Conservation (phyloP, 2,329 filamentous ascomycete genomes). For the Exophiala viscosa region DNA sequence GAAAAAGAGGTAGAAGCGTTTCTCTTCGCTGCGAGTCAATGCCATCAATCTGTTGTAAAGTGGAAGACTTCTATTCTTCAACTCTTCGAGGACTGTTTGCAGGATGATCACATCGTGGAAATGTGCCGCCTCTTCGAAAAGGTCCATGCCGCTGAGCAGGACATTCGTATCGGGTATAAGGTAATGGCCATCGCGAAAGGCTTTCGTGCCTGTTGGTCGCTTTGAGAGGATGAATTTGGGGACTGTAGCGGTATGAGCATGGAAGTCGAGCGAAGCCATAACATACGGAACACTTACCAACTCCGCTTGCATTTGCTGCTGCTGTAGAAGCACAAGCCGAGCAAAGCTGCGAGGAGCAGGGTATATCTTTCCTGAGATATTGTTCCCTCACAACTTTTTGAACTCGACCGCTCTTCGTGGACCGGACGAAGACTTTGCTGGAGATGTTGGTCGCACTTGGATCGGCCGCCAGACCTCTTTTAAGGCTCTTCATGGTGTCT, state of each 20-base stretch:
- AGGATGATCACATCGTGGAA: constrained; percentile 97
- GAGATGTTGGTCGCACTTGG: constrained; percentile 69
- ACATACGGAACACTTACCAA: constrained; percentile 51
- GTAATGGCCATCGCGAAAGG: constrained; percentile 85
- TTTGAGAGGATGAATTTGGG: constrained; percentile 84
- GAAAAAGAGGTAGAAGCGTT: constrained; percentile 98
- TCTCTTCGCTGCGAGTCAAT: constrained; percentile 90
- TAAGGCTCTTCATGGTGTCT: constrained; percentile 58
- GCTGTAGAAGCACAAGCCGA: constrained; percentile 68
- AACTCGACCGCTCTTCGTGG: constrained; percentile 92
- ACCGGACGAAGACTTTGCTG: constrained; percentile 93
- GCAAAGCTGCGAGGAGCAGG: constrained; percentile 91
- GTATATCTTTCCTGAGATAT: constrained; percentile 93
- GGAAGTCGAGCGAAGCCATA: constrained; percentile 26
- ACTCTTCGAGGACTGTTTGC: constrained; percentile 93
- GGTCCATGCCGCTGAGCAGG: constrained; percentile 90
- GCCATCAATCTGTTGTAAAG: constrained; percentile 90
- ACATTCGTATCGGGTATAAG: constrained; percentile 95
- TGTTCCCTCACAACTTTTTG: constrained; percentile 98
- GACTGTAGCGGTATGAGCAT: constrained; percentile 47
- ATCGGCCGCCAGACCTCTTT: constrained; percentile 54
- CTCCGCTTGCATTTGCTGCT: constrained; percentile 73
- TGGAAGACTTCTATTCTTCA: constrained; percentile 87
- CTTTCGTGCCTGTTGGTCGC: constrained; percentile 76
- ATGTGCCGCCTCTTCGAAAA: constrained; percentile 86